A percentile compares a stretch with the other conserved stretches of the same genome.
These are phyloP conservation scores for Hanseniaspora guilliermondii DNA, from an alignment of 805 yeast genomes.

Conservation along the genomic window DNA sequence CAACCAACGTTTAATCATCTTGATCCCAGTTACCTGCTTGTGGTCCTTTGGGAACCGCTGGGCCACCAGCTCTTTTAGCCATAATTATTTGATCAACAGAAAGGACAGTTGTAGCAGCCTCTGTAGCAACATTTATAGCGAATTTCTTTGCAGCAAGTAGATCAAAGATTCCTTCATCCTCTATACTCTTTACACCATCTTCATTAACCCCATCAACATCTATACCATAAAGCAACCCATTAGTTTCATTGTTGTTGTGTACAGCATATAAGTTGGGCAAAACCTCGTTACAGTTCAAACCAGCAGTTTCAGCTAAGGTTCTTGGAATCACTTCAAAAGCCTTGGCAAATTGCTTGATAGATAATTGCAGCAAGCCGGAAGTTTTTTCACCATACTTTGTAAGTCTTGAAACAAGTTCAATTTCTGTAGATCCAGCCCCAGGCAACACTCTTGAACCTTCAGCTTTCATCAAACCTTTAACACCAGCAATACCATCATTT, in stretches of 20 bases:
- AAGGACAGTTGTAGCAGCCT: conserved; percentile 80
- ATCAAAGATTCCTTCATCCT: conserved; percentile 61
- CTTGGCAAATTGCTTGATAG: conserved; percentile 84
- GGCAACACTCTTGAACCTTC: conserved; percentile 67
- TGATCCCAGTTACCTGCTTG: conserved; percentile 94
- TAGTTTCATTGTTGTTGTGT: conserved; percentile 31
- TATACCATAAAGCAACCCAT: conserved; percentile 38
- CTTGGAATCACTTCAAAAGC: conserved; percentile 93
- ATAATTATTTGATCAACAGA: conserved; percentile 94
- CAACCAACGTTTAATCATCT: conserved; percentile 43
- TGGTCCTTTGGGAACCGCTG: conserved; percentile 73
- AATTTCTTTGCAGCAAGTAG: conserved; percentile 66
- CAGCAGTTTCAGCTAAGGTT: conserved; percentile 86
- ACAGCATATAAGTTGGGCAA: conserved; percentile 81
- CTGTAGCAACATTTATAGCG: conserved; percentile 88
- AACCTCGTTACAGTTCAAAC: conserved; percentile 81
- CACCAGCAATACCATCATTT: conserved; percentile 89
- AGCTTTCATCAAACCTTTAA: conserved; percentile 68
- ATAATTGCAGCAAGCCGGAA: conserved; percentile 83
- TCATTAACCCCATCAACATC: conserved; percentile 67
- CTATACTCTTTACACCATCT: conserved; percentile 61
- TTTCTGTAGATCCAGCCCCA: conserved; percentile 94
- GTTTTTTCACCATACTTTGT: conserved; percentile 84
- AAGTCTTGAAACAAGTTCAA: conserved; percentile 68
- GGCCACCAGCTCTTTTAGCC: conserved; percentile 99